Evolutionary conservation across 2,329 filamentous ascomycete species (phyloP), one percentile per base, ranked within the genome.

Genomic region (Phyllosticta citriasiana): DNA sequence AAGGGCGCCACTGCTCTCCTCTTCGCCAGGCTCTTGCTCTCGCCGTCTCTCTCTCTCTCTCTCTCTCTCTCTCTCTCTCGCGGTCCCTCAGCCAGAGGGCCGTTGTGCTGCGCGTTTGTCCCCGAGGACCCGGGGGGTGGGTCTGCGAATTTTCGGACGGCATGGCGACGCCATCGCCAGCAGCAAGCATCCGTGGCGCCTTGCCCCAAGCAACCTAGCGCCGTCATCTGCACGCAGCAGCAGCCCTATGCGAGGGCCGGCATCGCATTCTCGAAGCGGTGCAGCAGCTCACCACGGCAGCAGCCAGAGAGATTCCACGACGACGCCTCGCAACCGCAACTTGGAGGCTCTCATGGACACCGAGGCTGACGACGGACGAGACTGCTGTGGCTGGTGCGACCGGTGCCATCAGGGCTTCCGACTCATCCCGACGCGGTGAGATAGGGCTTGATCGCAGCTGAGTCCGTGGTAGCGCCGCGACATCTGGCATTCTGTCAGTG

Each of bases 401-500:
- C 19, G 5, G 53, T 22, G 47, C 50, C 51, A 16, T 60, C 53
- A 47, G 40, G 58, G 53, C 55, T 51, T 35, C 58, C 58, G 58
- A 54, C 16, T 60, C 30, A 14, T 60, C 55, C 58, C 58, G 58
- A 60, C 27, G 19, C 19, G 55, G 47, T 57, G 54, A 61, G 54
- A 61, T 61, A 61, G 55, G 47, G 33, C 47, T 24, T 50, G 50
- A 30, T 47, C 27, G 54, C 50, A 57, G 12, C 40, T 56, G 47
- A 53, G 50, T 27, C 50, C 53, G 53, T 59, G 57, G 58, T 25
- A 51, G 27, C 40, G 59, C 59, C 59, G 54, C 33, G 26, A 54
- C 35, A 54, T 55, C 59, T 61, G 59, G 57, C 56, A 33, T 47
- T 22, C 30, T n/a, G 59, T 61, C 54, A 61, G 59, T 61, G 59